A percentile compares a stretch with the other conserved stretches of the same genome.
These are phyloP conservation scores for Termitomyces sp. DNA, from an alignment of 768 basidiomycete genomes.

Conservation along the genomic window DNA sequence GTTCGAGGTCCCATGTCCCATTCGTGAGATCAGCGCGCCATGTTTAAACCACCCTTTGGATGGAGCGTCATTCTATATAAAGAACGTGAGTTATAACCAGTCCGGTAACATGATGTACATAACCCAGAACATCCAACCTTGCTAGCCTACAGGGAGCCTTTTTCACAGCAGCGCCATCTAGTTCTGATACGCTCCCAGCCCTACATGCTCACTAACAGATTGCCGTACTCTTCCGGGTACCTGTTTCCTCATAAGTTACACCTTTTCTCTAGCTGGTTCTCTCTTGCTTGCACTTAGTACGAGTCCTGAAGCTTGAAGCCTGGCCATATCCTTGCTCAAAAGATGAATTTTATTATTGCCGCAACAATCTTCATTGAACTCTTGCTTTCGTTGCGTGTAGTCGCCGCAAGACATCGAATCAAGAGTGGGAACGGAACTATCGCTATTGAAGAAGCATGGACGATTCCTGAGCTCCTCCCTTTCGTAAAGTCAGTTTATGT, in stretches of 20 bases:
- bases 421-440: conserved; percentile 32
- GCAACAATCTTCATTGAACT: background rate
- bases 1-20: background rate
- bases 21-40: background rate
- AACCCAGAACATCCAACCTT: background rate
- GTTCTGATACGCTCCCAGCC: background rate
- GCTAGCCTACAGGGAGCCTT: background rate
- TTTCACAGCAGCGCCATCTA: background rate
- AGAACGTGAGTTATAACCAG: background rate
- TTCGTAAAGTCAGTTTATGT: conserved; percentile 18
- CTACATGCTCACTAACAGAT: background rate
- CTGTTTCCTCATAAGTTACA: background rate
- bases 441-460: conserved; percentile 37
- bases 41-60: background rate
- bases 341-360: background rate
- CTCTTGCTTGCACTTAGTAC: background rate
- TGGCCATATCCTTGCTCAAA: background rate
- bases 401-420: conserved; percentile 12
- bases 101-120: background rate
- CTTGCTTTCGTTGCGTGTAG: background rate
- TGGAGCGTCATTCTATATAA: background rate
- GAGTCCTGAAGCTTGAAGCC: background rate
- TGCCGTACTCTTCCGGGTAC: background rate
- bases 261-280: background rate
- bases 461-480: conserved; percentile 25